Evolutionary conservation across 768 basidiomycete species (phyloP).

Genomic region (Lactarius hatsudake): DNA sequence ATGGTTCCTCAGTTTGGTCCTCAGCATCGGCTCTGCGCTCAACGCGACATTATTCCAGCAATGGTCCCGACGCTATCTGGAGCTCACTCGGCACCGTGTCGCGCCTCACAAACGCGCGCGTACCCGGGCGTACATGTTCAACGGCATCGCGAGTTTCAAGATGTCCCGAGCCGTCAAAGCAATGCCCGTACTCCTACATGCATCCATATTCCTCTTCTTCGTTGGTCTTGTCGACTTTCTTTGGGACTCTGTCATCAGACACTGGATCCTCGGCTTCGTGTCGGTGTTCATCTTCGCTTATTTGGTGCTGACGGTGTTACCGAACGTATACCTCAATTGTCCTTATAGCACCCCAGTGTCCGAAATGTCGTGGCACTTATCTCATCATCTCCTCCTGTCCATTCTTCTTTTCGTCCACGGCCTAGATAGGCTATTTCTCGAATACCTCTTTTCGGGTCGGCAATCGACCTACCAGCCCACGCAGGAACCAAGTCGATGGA

Average conservation of each 20-base stretch:
- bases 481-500: not conserved
- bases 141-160: not conserved
- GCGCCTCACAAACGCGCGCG: not conserved
- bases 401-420: not conserved
- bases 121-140: not conserved
- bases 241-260: not conserved
- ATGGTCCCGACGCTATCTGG: not conserved
- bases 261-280: not conserved
- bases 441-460: not conserved
- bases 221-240: not conserved
- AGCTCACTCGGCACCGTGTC: not conserved
- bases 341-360: conserved; percentile 13
- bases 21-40: not conserved
- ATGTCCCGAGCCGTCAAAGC: not conserved
- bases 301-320: not conserved
- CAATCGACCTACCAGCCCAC: not conserved
- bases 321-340: not conserved
- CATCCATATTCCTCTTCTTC: not conserved
- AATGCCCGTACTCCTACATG: not conserved
- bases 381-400: not conserved
- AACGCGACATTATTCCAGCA: not conserved
- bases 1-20: conserved; percentile 1
- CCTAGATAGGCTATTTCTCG: not conserved
- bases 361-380: not conserved
- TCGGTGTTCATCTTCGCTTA: not conserved